Evolutionary conservation across 2,329 filamentous ascomycete genomes (phyloP), one percentile per base, ranked within the genome.

Genomic region (Fusarium verrucosum): DNA sequence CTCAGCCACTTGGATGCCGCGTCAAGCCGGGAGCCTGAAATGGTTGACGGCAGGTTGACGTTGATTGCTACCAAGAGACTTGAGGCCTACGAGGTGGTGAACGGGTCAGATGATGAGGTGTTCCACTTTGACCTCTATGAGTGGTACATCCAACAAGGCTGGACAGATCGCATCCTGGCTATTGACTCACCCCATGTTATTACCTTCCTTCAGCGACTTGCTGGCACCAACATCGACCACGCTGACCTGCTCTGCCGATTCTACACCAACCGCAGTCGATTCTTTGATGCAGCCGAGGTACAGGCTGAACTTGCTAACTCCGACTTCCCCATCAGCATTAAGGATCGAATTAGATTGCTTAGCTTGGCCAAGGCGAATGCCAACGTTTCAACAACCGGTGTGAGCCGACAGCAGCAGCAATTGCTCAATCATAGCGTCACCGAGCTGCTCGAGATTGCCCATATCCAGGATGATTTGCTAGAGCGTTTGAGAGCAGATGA

Each of bases 111-210:
- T 14, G 95, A 99, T 68, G 92, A 97, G 72, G 91, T 97, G 6
- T 99, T 99, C 80, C 90, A 98, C 75, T 96, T 92, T 61, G 92
- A 92, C 71, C 83, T 99, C n/a, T 99, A 97, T 75, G 94, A 97
- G 72, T 99, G 95, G 94, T 99, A 99, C 77, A 88, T 98, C 67
- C 79, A 85, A 50, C 89, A 94, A 74, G 90, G 91, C 17, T 94
- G 92, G 88, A 90, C 87, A 10, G 92, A 97, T 64, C 89, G 93
- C 14, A 85, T 99, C 25, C 85, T 99, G 30, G 88, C 90, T 32
- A 92, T 95, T 47, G 87, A 94, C 55, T 96, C 94, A 7, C 87
- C 89, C 0, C 94, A 93, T 71, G 92, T 98, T 23, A 85, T 96
- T 37, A 91, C 89, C 3, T 99, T 97, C 75, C 85, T 99, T 4